Base-by-base conservation (phyloP, 805 yeast genomes). In the Ogataea henricii region DNA sequence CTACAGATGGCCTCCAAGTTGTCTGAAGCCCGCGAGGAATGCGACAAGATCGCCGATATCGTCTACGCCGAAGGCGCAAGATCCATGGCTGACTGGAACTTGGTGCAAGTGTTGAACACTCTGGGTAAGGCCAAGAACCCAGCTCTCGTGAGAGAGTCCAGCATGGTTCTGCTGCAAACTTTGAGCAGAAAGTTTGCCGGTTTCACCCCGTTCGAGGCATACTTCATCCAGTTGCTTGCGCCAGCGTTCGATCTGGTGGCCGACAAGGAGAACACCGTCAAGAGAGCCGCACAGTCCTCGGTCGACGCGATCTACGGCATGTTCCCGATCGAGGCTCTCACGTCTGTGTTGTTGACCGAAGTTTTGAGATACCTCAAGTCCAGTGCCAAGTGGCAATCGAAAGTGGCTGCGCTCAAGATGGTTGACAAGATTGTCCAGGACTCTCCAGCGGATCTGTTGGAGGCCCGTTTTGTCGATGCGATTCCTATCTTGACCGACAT, bases 301-400 rank as follows among this genome's bases (percentile, higher is more conserved):
- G 70, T 82, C 36, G 94, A 87, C 60, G 69, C 89, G 14, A 69
- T 90, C 33, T 78, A 82, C 57, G 85, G 83, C 7, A 70, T 81
- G 53, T 86, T 78, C 71, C 90, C 96, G 38, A 72, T 78, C 13
- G 96, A 89, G 68, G 91, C 94, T 1, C 75, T 85, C 46, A 82
- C 90, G 1, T 74, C 89, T n/a, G 78, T 80, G 13, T 75, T 91
- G 29, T 64, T 92, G 41, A 81, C 85, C 47, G 76, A 71, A 47
- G 64, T 90, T 27, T 67, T 87, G 51, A 66, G 59, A 4, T 90
- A 87, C 65, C 77, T 92, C 58, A 73, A 77, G 51, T 81, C 91
- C 2, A 82, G 96, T 46, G 96, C 97, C 39, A 92, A 91, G 70
- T 91, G 97, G 96, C 94, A 89, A 68, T 79, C 89, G 41, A 92